Evolutionary conservation across 2,329 filamentous ascomycete genomes (phyloP), one percentile per base, ranked within the genome.

Genomic region (Nigrograna mackinnonii): DNA sequence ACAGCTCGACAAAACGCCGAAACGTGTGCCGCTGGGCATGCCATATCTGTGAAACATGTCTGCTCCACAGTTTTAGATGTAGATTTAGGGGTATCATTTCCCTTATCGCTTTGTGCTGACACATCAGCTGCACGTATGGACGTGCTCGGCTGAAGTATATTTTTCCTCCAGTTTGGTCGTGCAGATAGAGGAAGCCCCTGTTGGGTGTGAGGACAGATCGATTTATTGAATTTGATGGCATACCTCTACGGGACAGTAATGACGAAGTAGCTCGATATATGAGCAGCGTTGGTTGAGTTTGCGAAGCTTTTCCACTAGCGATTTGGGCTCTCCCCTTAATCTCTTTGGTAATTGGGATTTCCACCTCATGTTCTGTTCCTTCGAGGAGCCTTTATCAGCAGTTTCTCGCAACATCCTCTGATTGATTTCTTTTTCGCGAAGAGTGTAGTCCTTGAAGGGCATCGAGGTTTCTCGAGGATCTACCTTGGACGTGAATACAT

Each of bases 1-100:
- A 86, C 84, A 3, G 89, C 86, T 58, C 86, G 87, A 64, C 91
- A 96, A 60, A 95, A 97, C 1, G 89, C 86, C 4, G 91, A 95
- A 2, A 97, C 87, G 35, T 83, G 78, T 1, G 83, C 72, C 3
- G 73, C 51, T 0, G 87, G 80, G 13, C 84, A 89, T 2, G 91
- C 86, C 52, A 88, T 71, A 16, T 86, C 80, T 22, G 84, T 82
- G 33, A 94, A 71, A 11, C 59, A 60, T 5, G 50, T 50, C 41
- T 64, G 45, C 41, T 59, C 51, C 21, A 55, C 46, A 6, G 49
- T 46, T 40, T 28, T 35, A 13, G 28, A 22, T 31, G 44, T 41
- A n/a, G 37, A 30, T 9, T 43, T 35, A 6, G 21, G 13, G 13
- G 20, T 28, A n/a, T 22, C 9, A 14, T 40, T 32, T 28, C 40